phyloP scores from a whole-genome alignment of 2,329 filamentous ascomycete genomes.

The Ceratocystis alfenasii region DNA sequence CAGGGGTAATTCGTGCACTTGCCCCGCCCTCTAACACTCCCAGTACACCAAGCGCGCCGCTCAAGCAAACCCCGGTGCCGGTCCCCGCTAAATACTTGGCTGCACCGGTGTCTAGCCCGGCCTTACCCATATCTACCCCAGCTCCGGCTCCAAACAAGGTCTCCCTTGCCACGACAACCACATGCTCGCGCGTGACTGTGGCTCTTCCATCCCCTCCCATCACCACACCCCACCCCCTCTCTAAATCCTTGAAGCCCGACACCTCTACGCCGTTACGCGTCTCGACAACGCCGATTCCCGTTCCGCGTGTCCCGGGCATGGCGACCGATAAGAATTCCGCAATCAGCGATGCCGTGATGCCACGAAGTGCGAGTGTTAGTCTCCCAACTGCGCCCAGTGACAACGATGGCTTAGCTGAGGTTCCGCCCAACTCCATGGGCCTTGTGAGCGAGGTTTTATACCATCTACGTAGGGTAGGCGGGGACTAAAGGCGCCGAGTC shows the following conservation, averaged over 20 bases:
- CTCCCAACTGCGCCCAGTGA: slow-evolving; percentile 19
- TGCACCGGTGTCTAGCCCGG: slow-evolving; percentile 10
- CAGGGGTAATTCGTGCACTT: neutral
- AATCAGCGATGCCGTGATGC: neutral
- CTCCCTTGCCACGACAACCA: too few relatives aligned
- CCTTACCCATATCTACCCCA: slow-evolving; percentile 15
- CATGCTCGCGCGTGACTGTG: neutral
- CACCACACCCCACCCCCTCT: neutral
- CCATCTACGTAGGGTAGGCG: slow-evolving; percentile 36
- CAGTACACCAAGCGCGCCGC: neutral
- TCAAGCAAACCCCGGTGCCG: slow-evolving; percentile 36
- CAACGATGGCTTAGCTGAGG: slow-evolving; percentile 32
- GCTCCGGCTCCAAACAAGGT: slow-evolving; percentile 1
- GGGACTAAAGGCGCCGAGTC: neutral
- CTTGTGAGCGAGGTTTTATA: slow-evolving; percentile 43
- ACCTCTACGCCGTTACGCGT: neutral
- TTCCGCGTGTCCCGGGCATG: slow-evolving; percentile 24
- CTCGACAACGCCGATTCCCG: slow-evolving; percentile 28
- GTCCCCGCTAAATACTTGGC: slow-evolving; percentile 33
- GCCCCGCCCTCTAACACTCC: neutral
- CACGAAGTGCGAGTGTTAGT: neutral
- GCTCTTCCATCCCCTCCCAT: neutral
- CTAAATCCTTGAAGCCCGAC: neutral
- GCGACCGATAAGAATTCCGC: neutral
- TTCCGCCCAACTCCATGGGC: slow-evolving; percentile 36